Evolutionary conservation across 805 yeast species (phyloP).

Genomic region (Pichia thaimueangensis): DNA sequence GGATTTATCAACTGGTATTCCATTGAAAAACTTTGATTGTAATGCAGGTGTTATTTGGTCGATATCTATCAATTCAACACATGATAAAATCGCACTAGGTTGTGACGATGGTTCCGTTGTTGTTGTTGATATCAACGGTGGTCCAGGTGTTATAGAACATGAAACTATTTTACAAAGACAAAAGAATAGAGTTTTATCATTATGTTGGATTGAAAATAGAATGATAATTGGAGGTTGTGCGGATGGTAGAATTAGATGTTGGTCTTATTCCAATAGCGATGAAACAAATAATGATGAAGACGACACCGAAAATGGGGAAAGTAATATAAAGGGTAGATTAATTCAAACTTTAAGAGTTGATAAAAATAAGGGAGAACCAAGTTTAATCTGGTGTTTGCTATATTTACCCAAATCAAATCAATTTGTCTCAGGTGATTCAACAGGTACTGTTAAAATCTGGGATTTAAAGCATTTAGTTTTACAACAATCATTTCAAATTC

Average conservation of each 20-base stretch:
- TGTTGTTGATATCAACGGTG: conserved; percentile 77
- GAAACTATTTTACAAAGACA: conserved; percentile 73
- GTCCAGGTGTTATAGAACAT: conserved; percentile 76
- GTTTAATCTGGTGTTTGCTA: conserved; percentile 83
- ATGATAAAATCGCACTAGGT: conserved; percentile 72
- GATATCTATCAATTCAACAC: conserved; percentile 55
- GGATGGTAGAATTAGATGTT: conserved; percentile 83
- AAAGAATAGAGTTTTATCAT: conserved; percentile 69
- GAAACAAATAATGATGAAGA: not conserved
- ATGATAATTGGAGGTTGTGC: conserved; percentile 88
- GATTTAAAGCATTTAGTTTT: conserved; percentile 71
- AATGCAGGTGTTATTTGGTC: conserved; percentile 95
- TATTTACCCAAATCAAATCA: conserved; percentile 60
- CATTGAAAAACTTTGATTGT: conserved; percentile 73
- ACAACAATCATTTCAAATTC: conserved; percentile 73
- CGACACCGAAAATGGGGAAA: conserved; percentile 7
- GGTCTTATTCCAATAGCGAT: conserved; percentile 41
- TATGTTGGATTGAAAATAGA: conserved; percentile 67
- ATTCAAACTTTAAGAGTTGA: conserved; percentile 86
- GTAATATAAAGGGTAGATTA: conserved; percentile 51
- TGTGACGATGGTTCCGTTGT: conserved; percentile 94
- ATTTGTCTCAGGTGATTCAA: conserved; percentile 93
- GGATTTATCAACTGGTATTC: conserved; percentile 71
- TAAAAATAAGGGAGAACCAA: conserved; percentile 75
- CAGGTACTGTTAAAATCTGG: conserved; percentile 93